These are phyloP conservation scores for Vachellia pachyceras DNA, from an alignment of 306 rosid genomes.

Conservation along the genomic window DNA sequence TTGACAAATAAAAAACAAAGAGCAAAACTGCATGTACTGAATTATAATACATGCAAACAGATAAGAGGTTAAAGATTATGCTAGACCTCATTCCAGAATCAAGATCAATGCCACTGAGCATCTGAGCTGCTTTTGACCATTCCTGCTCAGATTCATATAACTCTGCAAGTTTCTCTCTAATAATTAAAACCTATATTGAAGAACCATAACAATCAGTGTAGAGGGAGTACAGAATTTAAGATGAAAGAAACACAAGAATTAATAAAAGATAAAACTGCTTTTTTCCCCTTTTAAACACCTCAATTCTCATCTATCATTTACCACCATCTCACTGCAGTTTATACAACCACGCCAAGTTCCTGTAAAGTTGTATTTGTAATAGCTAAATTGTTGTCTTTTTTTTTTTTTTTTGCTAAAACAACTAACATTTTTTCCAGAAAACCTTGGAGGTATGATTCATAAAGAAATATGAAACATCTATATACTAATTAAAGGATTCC, in stretches of 20 bases:
- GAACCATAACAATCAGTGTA: constrained; percentile 16
- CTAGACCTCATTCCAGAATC: constrained; percentile 94
- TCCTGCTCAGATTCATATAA: constrained; percentile 93
- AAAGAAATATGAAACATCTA: constrained; percentile 15
- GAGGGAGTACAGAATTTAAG: constrained; percentile 1
- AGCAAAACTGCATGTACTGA: neutral
- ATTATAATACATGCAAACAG: constrained; percentile 22
- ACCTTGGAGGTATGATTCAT: neutral
- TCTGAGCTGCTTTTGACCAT: constrained; percentile 98
- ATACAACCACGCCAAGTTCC: constrained; percentile 2
- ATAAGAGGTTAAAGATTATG: constrained; percentile 23
- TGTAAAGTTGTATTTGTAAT: neutral
- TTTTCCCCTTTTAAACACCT: neutral
- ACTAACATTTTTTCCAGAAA: neutral
- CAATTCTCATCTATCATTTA: neutral
- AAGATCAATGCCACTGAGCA: constrained; percentile 98
- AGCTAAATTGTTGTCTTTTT: neutral
- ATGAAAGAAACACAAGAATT: constrained; percentile 14
- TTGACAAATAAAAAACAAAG: neutral
- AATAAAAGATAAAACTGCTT: neutral
- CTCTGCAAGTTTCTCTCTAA: constrained; percentile 95
- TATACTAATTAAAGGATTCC: neutral
- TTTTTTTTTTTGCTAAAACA: too few relatives aligned
- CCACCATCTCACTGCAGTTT: constrained; percentile 13
- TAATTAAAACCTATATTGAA: constrained; percentile 71